These are phyloP conservation scores for Parachlorella kessleri DNA, from an alignment of 139 green algal species.

Conservation along the genomic window DNA sequence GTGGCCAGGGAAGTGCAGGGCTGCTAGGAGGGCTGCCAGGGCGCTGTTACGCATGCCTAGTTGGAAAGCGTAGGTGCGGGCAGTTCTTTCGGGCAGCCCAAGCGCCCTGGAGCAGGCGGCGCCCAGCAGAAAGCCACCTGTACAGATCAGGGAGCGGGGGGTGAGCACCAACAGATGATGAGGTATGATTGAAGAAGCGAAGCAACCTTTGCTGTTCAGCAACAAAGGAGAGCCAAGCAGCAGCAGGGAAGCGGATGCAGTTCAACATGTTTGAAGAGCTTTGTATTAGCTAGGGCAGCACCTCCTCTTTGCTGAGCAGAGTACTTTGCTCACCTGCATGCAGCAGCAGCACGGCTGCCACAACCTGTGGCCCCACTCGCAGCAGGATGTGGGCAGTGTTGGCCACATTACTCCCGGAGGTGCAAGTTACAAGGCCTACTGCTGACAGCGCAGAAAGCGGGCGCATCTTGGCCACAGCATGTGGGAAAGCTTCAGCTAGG, in stretches of 20 bases:
- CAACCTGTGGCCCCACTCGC: slow-evolving; percentile 41
- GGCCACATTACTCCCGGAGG: slow-evolving; percentile 68
- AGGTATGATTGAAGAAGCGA: no score
- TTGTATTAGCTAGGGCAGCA: no score
- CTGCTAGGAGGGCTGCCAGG: slow-evolving; percentile 74
- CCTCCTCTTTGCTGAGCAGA: neutral
- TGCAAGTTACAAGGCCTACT: slow-evolving; percentile 60
- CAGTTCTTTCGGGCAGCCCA: slow-evolving; percentile 50
- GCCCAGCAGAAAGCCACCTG: slow-evolving; percentile 66
- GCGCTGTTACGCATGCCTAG: slow-evolving; percentile 82
- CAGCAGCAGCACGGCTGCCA: slow-evolving; percentile 56
- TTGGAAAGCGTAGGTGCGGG: slow-evolving; percentile 54
- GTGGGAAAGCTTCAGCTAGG: slow-evolving; percentile 63
- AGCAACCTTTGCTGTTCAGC: no score
- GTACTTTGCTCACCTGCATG: slow-evolving; percentile 40
- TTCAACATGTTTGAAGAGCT: no score
- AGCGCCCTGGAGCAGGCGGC: slow-evolving; percentile 48
- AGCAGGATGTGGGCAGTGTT: slow-evolving; percentile 50
- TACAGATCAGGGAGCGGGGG: neutral
- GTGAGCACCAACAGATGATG: no score
- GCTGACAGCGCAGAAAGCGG: slow-evolving; percentile 34
- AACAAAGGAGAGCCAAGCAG: neutral
- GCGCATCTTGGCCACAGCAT: slow-evolving; percentile 22
- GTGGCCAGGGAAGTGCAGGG: slow-evolving; percentile 71
- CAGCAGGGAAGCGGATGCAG: neutral